Evolutionary conservation across 345 rosid genomes (phyloP).

Genomic region (Populus ilicifolia): DNA sequence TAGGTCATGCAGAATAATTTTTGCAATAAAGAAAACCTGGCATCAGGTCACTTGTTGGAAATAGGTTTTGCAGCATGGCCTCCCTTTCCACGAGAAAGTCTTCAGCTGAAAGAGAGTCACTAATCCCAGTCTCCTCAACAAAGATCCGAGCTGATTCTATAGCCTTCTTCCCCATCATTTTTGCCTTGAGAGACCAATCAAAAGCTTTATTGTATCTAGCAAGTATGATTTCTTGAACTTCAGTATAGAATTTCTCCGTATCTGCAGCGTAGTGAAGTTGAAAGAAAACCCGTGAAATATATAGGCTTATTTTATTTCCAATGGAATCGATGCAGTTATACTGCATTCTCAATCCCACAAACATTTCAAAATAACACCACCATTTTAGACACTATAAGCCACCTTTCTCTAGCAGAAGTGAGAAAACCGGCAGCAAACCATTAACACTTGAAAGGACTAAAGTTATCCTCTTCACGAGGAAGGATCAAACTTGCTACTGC

Average conservation of each 20-base stretch:
- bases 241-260: slow-evolving; percentile 86
- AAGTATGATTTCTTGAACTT: slow-evolving; percentile 81
- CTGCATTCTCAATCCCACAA: background rate
- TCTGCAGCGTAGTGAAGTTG: slow-evolving; percentile 39
- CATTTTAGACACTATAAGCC: background rate
- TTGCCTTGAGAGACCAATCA: slow-evolving; percentile 90
- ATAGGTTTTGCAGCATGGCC: slow-evolving; percentile 64
- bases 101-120: slow-evolving; percentile 77
- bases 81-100: slow-evolving; percentile 76
- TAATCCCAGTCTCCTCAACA: slow-evolving; percentile 77
- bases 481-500: background rate
- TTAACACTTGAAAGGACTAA: background rate
- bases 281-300: slow-evolving; percentile 6
- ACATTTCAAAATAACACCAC: background rate
- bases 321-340: background rate
- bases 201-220: slow-evolving; percentile 79
- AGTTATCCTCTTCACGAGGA: background rate
- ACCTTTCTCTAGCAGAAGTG: background rate
- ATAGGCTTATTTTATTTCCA: background rate
- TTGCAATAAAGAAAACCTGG: slow-evolving; percentile 44
- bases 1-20: background rate
- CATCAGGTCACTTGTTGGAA: slow-evolving; percentile 82
- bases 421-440: background rate
- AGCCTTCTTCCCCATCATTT: slow-evolving; percentile 95
- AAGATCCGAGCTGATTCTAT: slow-evolving; percentile 75